Conservation (phyloP, 768 basidiomycete species). For the Suillus subluteus region DNA sequence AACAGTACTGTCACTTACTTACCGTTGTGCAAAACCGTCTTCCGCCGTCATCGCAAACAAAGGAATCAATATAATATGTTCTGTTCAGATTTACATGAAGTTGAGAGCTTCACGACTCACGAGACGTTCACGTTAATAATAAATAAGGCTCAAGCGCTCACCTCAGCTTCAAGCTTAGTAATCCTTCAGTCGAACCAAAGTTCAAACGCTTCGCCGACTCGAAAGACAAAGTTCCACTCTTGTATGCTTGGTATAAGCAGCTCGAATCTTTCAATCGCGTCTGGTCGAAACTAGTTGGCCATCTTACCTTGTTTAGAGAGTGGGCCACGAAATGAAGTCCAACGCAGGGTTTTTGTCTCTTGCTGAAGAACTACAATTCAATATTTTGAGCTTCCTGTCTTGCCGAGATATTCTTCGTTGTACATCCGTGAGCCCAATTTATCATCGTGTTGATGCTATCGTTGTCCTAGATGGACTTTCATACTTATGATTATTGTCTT, state of each 20-base stretch:
- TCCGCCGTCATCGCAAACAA: neutral
- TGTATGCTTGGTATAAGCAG: neutral
- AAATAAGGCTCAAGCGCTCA: too few species aligned
- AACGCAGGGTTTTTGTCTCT: neutral
- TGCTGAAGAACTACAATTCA: neutral
- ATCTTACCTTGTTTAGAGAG: neutral
- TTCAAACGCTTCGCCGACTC: too few species aligned
- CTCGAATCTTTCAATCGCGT: too few species aligned
- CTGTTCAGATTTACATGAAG: too few species aligned
- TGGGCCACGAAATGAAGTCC: neutral
- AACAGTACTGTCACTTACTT: too few species aligned
- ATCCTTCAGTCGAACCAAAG: too few species aligned
- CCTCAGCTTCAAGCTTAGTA: too few species aligned
- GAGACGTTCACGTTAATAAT: too few species aligned
- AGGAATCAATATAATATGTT: too few species aligned
- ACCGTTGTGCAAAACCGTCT: neutral
- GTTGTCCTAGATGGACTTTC: neutral
- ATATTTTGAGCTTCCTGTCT: neutral
- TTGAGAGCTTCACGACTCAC: too few species aligned
- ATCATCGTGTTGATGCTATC: neutral
- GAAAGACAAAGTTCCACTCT: neutral
- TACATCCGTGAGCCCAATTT: neutral
- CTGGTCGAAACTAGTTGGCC: too few species aligned
- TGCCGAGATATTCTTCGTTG: constrained; percentile 1
- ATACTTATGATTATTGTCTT: neutral